Evolutionary conservation across 164 flowering plant genomes (phyloP).

Genomic region (Magnolia changhungtana): DNA sequence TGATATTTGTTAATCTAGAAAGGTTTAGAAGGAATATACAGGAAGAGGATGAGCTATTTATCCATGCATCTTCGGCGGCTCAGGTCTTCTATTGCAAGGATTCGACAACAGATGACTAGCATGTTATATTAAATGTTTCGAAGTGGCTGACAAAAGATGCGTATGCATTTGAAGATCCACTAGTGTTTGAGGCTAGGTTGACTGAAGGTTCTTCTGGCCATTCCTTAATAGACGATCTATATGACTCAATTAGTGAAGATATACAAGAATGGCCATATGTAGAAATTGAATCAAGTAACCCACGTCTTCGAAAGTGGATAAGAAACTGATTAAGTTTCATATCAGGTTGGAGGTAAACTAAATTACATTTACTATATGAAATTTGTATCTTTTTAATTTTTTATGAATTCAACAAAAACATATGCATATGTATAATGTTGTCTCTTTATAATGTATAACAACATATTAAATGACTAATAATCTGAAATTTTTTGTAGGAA

Average conservation of each 20-base stretch:
- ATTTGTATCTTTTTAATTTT: no score
- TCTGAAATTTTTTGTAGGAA: not conserved
- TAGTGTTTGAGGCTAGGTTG: not conserved
- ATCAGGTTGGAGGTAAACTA: no score
- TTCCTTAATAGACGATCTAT: not conserved
- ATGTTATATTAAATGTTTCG: not conserved
- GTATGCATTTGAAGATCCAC: not conserved
- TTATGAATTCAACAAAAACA: no score
- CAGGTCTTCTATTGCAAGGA: not conserved
- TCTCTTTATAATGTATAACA: no score
- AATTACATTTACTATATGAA: no score
- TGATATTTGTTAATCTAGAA: no score
- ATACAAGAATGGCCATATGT: no score
- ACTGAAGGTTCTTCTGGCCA: no score
- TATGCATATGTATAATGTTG: no score
- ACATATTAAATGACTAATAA: not conserved
- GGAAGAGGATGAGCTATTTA: not conserved
- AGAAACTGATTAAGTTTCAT: no score
- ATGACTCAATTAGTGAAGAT: not conserved
- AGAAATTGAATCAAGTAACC: no score
- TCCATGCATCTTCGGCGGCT: not conserved
- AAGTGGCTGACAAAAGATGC: not conserved
- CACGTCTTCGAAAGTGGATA: no score
- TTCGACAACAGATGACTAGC: not conserved
- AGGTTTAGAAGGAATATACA: not conserved